Evolutionary conservation across 768 basidiomycete species (phyloP).

Genomic region (Macrolepiota dolichaula): DNA sequence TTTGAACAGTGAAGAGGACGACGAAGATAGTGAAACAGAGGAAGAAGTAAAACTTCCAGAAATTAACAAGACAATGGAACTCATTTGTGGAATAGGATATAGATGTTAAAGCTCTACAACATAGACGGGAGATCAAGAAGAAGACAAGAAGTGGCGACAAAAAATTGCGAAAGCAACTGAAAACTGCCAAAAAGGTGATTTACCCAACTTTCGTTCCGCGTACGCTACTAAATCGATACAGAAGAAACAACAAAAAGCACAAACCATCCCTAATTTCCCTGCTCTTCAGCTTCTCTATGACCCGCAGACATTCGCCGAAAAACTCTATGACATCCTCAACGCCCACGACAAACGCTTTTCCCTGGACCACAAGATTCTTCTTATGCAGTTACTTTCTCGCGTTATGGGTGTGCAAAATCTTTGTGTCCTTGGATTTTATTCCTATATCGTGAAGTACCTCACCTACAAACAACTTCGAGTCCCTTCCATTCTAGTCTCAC

Average conservation of each 20-base stretch:
- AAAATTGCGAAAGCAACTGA: conserved; percentile 71
- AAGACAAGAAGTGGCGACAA: conserved; percentile 83
- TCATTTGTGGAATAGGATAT: conserved; percentile 40
- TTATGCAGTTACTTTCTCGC: conserved; percentile 95
- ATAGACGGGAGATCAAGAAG: conserved; percentile 90
- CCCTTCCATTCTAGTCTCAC: conserved; percentile 87
- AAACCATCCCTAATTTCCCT: conserved; percentile 69
- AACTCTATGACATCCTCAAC: conserved; percentile 81
- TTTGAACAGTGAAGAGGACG: conserved; percentile 81
- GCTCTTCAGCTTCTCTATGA: conserved; percentile 92
- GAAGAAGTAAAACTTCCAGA: conserved; percentile 40
- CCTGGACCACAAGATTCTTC: conserved; percentile 93
- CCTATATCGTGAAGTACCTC: conserved; percentile 93
- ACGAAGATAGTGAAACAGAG: conserved; percentile 70
- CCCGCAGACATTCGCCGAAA: conserved; percentile 94
- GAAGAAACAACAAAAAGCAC: conserved; percentile 30
- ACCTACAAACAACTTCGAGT: conserved; percentile 89
- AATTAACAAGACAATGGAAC: neutral
- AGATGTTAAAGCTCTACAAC: conserved; percentile 73
- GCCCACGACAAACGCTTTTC: conserved; percentile 92
- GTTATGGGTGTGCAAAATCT: conserved; percentile 93
- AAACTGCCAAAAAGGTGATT: conserved; percentile 67
- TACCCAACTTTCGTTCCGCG: conserved; percentile 3
- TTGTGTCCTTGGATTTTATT: conserved; percentile 92
- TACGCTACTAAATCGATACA: conserved; percentile 15